phyloP scores from a whole-genome alignment of 768 basidiomycete genomes.

The Mycena sanguinolenta region DNA sequence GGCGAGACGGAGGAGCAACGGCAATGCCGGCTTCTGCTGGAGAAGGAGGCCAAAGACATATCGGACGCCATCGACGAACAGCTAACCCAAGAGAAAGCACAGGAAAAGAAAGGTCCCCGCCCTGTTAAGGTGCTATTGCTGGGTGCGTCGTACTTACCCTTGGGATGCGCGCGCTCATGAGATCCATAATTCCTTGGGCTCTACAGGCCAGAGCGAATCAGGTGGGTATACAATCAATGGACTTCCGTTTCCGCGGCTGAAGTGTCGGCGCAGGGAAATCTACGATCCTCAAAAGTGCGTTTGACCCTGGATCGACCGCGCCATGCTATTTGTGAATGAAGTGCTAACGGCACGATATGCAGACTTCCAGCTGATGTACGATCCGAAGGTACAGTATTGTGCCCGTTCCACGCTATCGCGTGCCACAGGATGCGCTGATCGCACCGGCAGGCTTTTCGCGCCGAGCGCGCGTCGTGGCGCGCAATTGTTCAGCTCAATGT shows the following conservation, averaged over 20 bases:
- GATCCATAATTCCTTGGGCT: background rate
- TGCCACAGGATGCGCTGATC: background rate
- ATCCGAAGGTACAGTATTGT: constrained; percentile 66
- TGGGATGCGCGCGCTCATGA: background rate
- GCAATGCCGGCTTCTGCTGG: constrained; percentile 58
- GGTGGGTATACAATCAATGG: constrained; percentile 54
- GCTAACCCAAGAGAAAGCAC: constrained; percentile 62
- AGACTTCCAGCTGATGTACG: constrained; percentile 76
- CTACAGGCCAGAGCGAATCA: constrained; percentile 82
- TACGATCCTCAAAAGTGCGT: constrained; percentile 83
- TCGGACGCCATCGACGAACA: constrained; percentile 78
- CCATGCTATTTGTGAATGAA: background rate
- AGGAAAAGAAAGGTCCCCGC: constrained; percentile 61
- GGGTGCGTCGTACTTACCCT: constrained; percentile 53
- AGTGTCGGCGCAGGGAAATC: constrained; percentile 71
- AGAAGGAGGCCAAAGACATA: constrained; percentile 64
- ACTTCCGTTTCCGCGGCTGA: constrained; percentile 11
- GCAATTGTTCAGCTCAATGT: constrained; percentile 79
- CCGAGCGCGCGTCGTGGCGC: constrained; percentile 75
- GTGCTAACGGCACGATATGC: constrained; percentile 45
- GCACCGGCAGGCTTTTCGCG: constrained; percentile 70
- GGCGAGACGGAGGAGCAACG: constrained; percentile 64
- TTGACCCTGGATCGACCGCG: too few relatives aligned
- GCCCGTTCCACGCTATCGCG: constrained; percentile 2
- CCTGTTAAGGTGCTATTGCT: constrained; percentile 72